Percentiles rank a stretch among this genome's conserved stretches.
These are phyloP conservation scores for Phytophthora nicotianae DNA, from an alignment of 352 stramenopile genomes.

Conservation along the genomic window DNA sequence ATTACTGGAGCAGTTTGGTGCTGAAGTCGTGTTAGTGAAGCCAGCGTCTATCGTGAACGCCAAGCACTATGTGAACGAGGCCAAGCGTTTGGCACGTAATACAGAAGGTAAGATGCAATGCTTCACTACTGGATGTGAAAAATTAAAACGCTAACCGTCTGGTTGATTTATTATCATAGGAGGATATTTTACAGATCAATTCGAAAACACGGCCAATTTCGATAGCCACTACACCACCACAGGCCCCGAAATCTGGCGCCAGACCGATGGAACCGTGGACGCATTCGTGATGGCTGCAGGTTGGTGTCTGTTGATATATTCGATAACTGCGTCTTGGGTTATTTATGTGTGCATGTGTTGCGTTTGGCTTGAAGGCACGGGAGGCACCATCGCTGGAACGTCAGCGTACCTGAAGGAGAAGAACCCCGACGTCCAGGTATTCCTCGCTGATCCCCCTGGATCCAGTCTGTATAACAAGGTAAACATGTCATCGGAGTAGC, in stretches of 20 bases:
- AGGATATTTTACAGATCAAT: conserved; percentile 98
- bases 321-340: not conserved
- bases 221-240: conserved; percentile 94
- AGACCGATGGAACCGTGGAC: conserved; percentile 92
- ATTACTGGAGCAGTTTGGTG: conserved; percentile 82
- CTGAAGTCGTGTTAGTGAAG: conserved; percentile 89
- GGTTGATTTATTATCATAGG: conserved; percentile 34
- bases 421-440: conserved; percentile 85
- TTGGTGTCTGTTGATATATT: conserved; percentile 15
- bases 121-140: not conserved
- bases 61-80: conserved; percentile 98
- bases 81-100: conserved; percentile 81
- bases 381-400: conserved; percentile 97
- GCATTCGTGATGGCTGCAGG: conserved; percentile 98
- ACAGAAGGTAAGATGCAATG: conserved; percentile 57
- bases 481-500: conserved; percentile 1
- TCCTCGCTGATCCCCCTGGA: conserved; percentile 96
- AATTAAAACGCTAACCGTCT: not conserved
- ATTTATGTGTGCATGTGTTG: conserved; percentile 1
- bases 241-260: conserved; percentile 95
- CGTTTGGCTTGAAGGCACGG: conserved; percentile 75
- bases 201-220: conserved; percentile 98
- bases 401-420: conserved; percentile 94
- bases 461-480: conserved; percentile 97
- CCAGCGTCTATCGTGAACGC: conserved; percentile 97